Percentiles rank a stretch among this genome's conserved stretches.
Conservation (phyloP, 2,329 filamentous ascomycete genomes). For the Aspergillus glaucus region DNA sequence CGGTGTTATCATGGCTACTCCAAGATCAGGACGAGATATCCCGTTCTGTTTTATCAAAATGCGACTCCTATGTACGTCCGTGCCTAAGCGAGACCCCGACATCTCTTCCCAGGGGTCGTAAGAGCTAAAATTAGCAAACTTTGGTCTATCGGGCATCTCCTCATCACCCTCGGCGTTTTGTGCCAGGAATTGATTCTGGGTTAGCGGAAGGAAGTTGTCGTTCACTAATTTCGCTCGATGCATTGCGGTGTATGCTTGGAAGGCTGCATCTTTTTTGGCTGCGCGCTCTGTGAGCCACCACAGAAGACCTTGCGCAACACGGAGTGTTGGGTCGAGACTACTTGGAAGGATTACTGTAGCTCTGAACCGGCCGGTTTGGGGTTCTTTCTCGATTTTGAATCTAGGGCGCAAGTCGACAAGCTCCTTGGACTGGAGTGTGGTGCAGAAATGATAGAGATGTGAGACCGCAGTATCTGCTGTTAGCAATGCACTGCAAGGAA, state of each 20-base stretch:
- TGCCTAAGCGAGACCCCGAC: constrained; percentile 19
- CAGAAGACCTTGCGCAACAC: constrained; percentile 45
- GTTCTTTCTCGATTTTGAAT: constrained; percentile 42
- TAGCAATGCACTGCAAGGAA: constrained; percentile 53
- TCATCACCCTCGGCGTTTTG: constrained; percentile 7
- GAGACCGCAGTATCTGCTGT: constrained; percentile 65
- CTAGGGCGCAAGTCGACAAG: constrained; percentile 63
- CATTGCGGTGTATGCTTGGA: constrained; percentile 68
- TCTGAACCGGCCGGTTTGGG: constrained; percentile 10
- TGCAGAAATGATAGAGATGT: constrained; percentile 81
- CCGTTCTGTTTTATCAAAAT: constrained; percentile 15
- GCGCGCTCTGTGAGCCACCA: constrained; percentile 66
- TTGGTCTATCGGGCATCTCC: constrained; percentile 6
- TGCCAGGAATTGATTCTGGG: constrained; percentile 21
- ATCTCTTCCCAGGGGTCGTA: constrained; percentile 26
- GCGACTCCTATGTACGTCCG: constrained; percentile 16
- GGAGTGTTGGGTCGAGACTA: constrained; percentile 58
- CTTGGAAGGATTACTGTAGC: constrained; percentile 66
- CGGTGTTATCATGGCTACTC: constrained; percentile 18
- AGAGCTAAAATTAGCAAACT: constrained; percentile 19
- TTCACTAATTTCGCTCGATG: constrained; percentile 67
- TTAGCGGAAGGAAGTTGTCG: constrained; percentile 65
- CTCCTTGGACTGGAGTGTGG: constrained; percentile 48
- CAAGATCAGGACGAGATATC: constrained; percentile 7
- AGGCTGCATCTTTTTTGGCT: constrained; percentile 75